Percentiles rank a stretch among this genome's conserved stretches.
phyloP scores from a whole-genome alignment of 331 rosid species.

The Saraca asoca region DNA sequence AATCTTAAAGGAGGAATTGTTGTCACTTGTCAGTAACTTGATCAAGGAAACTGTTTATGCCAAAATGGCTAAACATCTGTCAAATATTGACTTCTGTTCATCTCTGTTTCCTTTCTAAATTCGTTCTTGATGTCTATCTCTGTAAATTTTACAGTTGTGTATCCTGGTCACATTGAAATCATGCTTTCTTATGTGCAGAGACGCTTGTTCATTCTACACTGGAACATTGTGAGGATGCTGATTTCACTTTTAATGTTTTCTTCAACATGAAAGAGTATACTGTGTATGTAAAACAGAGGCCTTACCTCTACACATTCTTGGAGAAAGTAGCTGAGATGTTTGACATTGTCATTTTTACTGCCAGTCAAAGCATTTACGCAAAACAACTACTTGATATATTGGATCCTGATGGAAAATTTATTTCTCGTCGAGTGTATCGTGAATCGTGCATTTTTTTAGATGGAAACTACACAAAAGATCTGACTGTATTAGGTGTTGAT shows the following conservation, averaged over 20 bases:
- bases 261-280: slow-evolving; percentile 89
- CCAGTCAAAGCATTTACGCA: slow-evolving; percentile 98
- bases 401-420: slow-evolving; percentile 80
- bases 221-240: slow-evolving; percentile 79
- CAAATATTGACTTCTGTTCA: slow-evolving; percentile 6
- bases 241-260: slow-evolving; percentile 81
- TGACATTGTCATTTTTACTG: slow-evolving; percentile 89
- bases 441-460: slow-evolving; percentile 89
- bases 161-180: slow-evolving; percentile 30
- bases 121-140: slow-evolving; percentile 15
- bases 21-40: not conserved
- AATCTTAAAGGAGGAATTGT: not conserved
- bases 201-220: slow-evolving; percentile 95
- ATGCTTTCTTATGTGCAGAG: slow-evolving; percentile 59
- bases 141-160: slow-evolving; percentile 25
- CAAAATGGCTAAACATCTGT: slow-evolving; percentile 8
- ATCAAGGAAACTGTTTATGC: not conserved
- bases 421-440: slow-evolving; percentile 82
- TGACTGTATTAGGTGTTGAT: slow-evolving; percentile 87
- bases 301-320: slow-evolving; percentile 77
- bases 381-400: slow-evolving; percentile 84
- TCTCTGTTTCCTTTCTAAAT: not conserved
- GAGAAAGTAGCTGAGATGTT: slow-evolving; percentile 94
- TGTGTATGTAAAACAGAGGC: slow-evolving; percentile 89
- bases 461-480: slow-evolving; percentile 94